Conservation (phyloP, 768 basidiomycete species). For the Xerocomus spinulosus region DNA sequence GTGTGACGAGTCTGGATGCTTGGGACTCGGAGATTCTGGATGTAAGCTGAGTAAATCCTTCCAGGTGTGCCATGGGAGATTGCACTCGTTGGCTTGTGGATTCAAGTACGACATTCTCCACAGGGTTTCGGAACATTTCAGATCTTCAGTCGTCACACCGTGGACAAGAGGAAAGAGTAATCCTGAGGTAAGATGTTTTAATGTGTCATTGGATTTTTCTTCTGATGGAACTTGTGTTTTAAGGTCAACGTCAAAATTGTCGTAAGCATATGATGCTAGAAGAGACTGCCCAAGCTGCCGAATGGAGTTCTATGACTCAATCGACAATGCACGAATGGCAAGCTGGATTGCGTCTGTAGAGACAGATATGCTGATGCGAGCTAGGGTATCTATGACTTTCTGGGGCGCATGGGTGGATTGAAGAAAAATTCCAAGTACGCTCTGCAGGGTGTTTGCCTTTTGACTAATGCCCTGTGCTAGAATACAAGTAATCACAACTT, state of each 20-base stretch:
- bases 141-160: not conserved
- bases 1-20: not conserved
- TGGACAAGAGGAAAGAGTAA: not conserved
- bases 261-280: not conserved
- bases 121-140: not conserved
- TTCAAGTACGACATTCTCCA: not conserved
- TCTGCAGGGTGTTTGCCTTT: not conserved
- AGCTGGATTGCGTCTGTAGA: not conserved
- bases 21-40: not conserved
- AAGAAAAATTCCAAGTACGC: slow-evolving; percentile 1
- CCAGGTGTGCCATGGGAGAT: not conserved
- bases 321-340: not conserved
- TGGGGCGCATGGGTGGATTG: slow-evolving; percentile 1
- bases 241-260: slow-evolving; percentile 5
- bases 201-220: not conserved
- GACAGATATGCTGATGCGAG: not conserved
- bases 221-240: not conserved
- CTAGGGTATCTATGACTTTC: slow-evolving; percentile 1
- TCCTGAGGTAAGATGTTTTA: not conserved
- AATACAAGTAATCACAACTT: not conserved
- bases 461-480: not conserved
- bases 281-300: not conserved
- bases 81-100: too few relatives aligned
- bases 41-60: not conserved
- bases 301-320: not conserved